Conservation (phyloP, 192 early-diverging fungal species). For the Podila epicladia region DNA sequence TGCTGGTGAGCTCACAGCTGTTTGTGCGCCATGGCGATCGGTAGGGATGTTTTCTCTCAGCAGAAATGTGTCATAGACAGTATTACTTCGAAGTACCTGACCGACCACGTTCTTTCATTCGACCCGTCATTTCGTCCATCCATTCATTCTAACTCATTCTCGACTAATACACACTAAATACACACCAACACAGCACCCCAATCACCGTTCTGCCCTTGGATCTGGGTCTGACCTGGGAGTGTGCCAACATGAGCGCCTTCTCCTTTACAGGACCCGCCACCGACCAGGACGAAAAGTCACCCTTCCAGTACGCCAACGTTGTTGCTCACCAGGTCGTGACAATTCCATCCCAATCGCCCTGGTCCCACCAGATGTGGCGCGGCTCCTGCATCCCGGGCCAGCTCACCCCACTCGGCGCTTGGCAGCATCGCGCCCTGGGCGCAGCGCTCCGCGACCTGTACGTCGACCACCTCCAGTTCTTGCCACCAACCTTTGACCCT, state of each 20-base stretch:
- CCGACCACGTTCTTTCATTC: background rate
- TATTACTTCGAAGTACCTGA: too few species aligned
- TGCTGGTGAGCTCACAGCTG: conserved; percentile 18
- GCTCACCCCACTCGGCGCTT: conserved; percentile 39
- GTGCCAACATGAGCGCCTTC: conserved; percentile 28
- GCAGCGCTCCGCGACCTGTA: conserved; percentile 44
- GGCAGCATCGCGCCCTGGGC: conserved; percentile 43
- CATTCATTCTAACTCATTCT: background rate
- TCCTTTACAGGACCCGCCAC: conserved; percentile 23
- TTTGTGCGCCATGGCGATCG: conserved; percentile 51
- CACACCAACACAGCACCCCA: conserved; percentile 17
- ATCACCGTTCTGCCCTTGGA: conserved; percentile 25
- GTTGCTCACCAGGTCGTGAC: conserved; percentile 35
- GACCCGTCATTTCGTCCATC: too few species aligned
- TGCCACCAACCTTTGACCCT: conserved; percentile 24
- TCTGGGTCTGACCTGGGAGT: conserved; percentile 31
- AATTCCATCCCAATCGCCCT: conserved; percentile 30
- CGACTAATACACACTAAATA: background rate
- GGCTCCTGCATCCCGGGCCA: conserved; percentile 42
- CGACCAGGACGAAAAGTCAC: conserved; percentile 11
- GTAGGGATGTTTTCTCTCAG: background rate
- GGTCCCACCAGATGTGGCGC: conserved; percentile 31
- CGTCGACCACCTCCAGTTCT: conserved; percentile 23
- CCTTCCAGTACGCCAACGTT: conserved; percentile 28
- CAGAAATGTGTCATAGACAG: too few species aligned